Conservation (phyloP, 805 yeast species). For the Saccharomycopsis javanensis region DNA sequence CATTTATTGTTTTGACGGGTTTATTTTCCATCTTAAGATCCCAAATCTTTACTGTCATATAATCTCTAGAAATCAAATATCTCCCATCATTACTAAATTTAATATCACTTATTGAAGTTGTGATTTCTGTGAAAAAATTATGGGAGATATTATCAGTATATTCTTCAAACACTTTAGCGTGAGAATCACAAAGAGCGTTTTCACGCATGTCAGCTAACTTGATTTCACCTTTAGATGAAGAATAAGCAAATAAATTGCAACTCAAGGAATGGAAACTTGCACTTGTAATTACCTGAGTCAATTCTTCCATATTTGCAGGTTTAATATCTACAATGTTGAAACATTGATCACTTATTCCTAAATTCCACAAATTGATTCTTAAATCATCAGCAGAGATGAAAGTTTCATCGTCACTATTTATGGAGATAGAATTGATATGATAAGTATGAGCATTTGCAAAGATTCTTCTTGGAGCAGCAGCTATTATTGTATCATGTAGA, state of each 20-base stretch:
- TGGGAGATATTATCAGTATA: slow-evolving; percentile 86
- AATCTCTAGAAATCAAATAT: slow-evolving; percentile 93
- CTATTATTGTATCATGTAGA: slow-evolving; percentile 89
- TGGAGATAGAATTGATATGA: slow-evolving; percentile 91
- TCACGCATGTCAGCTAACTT: slow-evolving; percentile 95
- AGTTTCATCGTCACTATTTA: slow-evolving; percentile 94
- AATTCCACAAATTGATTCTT: slow-evolving; percentile 91
- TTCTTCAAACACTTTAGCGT: slow-evolving; percentile 83
- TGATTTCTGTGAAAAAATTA: slow-evolving; percentile 94
- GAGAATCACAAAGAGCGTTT: slow-evolving; percentile 86
- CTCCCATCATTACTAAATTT: slow-evolving; percentile 87
- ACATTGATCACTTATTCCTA: slow-evolving; percentile 87
- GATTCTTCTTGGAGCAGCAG: slow-evolving; percentile 86
- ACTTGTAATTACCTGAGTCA: slow-evolving; percentile 93
- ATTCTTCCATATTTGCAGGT: slow-evolving; percentile 97
- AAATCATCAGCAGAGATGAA: slow-evolving; percentile 88
- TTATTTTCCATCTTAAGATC: slow-evolving; percentile 94
- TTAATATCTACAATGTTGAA: slow-evolving; percentile 96
- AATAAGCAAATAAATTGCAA: slow-evolving; percentile 91
- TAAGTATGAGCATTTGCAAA: slow-evolving; percentile 97
- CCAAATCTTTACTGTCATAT: slow-evolving; percentile 96
- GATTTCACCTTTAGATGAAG: slow-evolving; percentile 91
- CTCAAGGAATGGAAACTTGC: slow-evolving; percentile 92
- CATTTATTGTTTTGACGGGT: slow-evolving; percentile 88
- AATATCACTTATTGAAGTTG: slow-evolving; percentile 87